A percentile compares a stretch with the other conserved stretches of the same genome.
Evolutionary conservation across 1,284 basidiomycete species (phyloP).

Genomic region (Ganoderma resinaceum): DNA sequence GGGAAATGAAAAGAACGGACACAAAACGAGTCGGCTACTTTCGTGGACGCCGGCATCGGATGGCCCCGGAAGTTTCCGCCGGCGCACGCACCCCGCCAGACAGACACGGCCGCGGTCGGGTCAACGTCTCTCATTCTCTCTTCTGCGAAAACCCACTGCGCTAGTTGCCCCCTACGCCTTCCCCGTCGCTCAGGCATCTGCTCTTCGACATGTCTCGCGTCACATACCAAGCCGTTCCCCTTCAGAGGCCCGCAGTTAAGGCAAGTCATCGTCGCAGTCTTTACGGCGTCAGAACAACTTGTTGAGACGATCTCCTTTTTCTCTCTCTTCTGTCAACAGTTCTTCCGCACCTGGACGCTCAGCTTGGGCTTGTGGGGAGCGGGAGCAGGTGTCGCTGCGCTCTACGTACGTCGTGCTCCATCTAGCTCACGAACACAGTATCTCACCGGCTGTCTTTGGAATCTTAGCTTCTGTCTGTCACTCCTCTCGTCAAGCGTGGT

Average conservation of each 20-base stretch:
- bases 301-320: constrained; percentile 8
- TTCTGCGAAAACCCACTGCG: constrained; percentile 20
- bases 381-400: constrained; percentile 67
- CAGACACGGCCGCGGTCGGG: constrained; percentile 6
- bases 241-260: constrained; percentile 27
- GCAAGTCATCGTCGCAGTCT: constrained; percentile 27
- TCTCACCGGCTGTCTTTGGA: constrained; percentile 6
- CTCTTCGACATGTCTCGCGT: constrained; percentile 38
- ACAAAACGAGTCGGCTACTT: constrained; percentile 27
- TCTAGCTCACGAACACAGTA: constrained; percentile 2
- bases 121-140: neutral
- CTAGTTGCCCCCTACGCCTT: constrained; percentile 19
- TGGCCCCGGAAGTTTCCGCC: constrained; percentile 28
- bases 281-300: neutral
- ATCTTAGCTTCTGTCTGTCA: constrained; percentile 49
- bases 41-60: constrained; percentile 29
- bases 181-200: constrained; percentile 16
- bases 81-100: constrained; percentile 14
- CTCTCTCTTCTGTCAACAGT: constrained; percentile 30
- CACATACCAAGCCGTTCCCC: constrained; percentile 31
- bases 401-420: constrained; percentile 59
- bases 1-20: constrained; percentile 24
- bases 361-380: constrained; percentile 73
- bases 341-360: constrained; percentile 59
- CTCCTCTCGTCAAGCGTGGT: constrained; percentile 51